Conservation (phyloP, 306 rosid genomes). For the Alnus glutinosa region DNA sequence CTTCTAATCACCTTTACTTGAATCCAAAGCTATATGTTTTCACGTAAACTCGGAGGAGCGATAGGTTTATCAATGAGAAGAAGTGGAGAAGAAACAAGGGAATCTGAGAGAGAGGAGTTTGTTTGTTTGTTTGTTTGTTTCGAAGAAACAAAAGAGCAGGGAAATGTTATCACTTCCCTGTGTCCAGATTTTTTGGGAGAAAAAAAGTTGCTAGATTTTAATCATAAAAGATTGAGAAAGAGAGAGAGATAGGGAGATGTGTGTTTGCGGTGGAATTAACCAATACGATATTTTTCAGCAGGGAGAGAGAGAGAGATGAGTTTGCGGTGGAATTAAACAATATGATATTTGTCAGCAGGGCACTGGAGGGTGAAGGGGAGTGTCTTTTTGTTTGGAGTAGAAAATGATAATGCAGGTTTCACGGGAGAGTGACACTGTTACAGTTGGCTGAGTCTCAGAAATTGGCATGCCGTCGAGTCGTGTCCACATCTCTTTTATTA, state of each 20-base stretch:
- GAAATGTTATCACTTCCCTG: constrained; percentile 9
- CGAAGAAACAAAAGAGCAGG: constrained; percentile 12
- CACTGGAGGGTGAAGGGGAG: background rate
- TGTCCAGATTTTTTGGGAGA: constrained; percentile 25
- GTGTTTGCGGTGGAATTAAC: background rate
- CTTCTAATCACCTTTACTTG: constrained; percentile 34
- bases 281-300: background rate
- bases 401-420: background rate
- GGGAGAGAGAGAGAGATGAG: constrained; percentile 20
- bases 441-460: background rate
- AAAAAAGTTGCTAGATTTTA: constrained; percentile 15
- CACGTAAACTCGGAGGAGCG: constrained; percentile 8
- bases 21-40: constrained; percentile 24
- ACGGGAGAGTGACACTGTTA: background rate
- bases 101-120: background rate
- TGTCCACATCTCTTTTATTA: background rate
- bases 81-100: constrained; percentile 13
- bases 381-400: background rate
- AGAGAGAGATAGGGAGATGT: constrained; percentile 13
- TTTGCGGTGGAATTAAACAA: background rate
- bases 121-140: constrained; percentile 22
- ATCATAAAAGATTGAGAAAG: background rate
- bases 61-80: background rate
- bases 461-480: no score
- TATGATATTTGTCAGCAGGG: background rate